A percentile compares a stretch with the other conserved stretches of the same genome.
Conservation (phyloP, 148 eudicot species). For the Arctostaphylos glauca region DNA sequence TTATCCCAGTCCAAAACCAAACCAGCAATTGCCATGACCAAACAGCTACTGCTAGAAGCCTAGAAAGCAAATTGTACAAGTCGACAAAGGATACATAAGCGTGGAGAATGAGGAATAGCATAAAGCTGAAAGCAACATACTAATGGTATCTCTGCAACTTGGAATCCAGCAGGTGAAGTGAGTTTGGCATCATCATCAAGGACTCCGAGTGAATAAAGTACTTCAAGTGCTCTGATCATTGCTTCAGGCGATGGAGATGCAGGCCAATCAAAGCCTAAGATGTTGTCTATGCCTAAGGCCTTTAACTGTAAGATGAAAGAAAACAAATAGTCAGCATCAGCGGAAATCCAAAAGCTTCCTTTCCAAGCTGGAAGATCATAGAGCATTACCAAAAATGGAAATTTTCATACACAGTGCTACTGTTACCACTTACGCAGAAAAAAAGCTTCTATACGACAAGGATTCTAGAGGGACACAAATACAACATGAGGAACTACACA, state of each 20-base stretch:
- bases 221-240: conserved; percentile 95
- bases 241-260: conserved; percentile 98
- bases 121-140: conserved; percentile 39
- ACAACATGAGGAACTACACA: not conserved
- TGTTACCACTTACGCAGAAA: not conserved
- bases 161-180: conserved; percentile 93
- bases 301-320: conserved; percentile 59
- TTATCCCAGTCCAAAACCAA: not conserved
- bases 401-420: not conserved
- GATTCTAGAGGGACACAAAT: not conserved
- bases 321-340: conserved; percentile 16
- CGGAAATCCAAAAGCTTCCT: not conserved
- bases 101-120: not conserved
- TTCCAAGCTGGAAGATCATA: not conserved
- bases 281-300: conserved; percentile 94
- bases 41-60: not conserved
- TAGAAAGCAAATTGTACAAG: not conserved
- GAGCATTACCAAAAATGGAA: not conserved
- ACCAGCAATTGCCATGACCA: not conserved
- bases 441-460: not conserved
- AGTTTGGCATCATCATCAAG: conserved; percentile 98
- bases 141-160: conserved; percentile 92
- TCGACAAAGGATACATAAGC: not conserved
- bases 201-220: conserved; percentile 89
- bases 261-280: conserved; percentile 96